These are phyloP conservation scores for Trypethelium eluteriae DNA, from an alignment of 495 filamentous ascomycete genomes.

Conservation along the genomic window DNA sequence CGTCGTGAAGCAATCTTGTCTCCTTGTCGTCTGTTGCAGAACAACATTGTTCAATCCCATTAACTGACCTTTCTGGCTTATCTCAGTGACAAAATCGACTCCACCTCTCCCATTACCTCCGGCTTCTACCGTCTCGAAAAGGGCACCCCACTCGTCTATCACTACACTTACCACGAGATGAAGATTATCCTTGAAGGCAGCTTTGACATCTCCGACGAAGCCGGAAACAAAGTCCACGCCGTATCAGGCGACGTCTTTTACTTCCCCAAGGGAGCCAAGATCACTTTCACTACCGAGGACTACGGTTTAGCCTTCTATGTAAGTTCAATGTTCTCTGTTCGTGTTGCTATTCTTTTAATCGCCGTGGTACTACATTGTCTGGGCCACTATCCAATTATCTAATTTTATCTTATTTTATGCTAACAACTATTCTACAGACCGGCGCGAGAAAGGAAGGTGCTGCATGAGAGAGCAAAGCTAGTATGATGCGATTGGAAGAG, in stretches of 20 bases:
- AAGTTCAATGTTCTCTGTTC: not conserved
- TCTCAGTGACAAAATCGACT: slow-evolving; percentile 47
- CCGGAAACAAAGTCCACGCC: slow-evolving; percentile 60
- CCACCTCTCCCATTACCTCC: slow-evolving; percentile 55
- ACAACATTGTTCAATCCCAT: slow-evolving; percentile 9
- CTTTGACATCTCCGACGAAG: slow-evolving; percentile 65
- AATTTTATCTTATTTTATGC: too few relatives aligned
- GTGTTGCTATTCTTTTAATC: too few relatives aligned
- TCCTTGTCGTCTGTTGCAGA: not conserved
- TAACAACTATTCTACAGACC: slow-evolving; percentile 3
- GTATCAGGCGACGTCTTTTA: slow-evolving; percentile 68
- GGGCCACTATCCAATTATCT: too few relatives aligned
- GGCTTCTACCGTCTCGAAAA: slow-evolving; percentile 72
- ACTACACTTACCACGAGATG: slow-evolving; percentile 71
- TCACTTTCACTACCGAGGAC: slow-evolving; percentile 64
- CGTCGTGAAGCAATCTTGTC: not conserved
- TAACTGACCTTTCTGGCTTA: slow-evolving; percentile 13
- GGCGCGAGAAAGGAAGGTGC: slow-evolving; percentile 32
- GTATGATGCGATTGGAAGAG: too few relatives aligned
- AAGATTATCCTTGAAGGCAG: slow-evolving; percentile 74
- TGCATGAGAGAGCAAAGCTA: slow-evolving; percentile 15
- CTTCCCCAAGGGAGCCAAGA: slow-evolving; percentile 68
- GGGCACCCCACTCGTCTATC: slow-evolving; percentile 65
- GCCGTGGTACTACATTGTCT: too few relatives aligned
- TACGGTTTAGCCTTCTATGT: slow-evolving; percentile 65